Base-by-base conservation (phyloP, 208 protist species). In the Trypanosoma melophagium region DNA sequence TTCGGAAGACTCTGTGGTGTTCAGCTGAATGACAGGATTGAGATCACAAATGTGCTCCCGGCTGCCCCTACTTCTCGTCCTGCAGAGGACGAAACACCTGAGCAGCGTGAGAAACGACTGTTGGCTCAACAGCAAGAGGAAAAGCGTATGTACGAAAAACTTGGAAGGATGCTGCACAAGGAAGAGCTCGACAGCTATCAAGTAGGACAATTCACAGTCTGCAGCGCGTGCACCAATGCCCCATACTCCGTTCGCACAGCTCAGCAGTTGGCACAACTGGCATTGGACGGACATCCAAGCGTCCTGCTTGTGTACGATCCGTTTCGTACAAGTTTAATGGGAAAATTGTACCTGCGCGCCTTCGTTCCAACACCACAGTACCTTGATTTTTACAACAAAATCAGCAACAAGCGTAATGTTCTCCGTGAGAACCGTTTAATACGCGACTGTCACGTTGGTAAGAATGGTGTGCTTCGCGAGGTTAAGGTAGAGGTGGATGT, bases 241-340 rank as follows among this genome's bases (percentile, higher is more conserved):
- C 80, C 81, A 55, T 81, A 74, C 55, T 77, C 59, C 13, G 31
- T 60, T 38, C 62, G 60, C 42, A 79, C 59, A 22, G 66, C 87
- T 57, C 42, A 61, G 17, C 77, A 84, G 54, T 53, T 90, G 35
- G 76, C 74, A 53, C 66, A 90, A 21, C 68, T 87, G 56, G 63
- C 80, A 59, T 52, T 64, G 17, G 61, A 77, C 16, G 74, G 75
- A 57, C 61, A 80, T 56, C 79, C 86, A 35, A 74, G 74, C n/a
- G 74, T 92, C 45, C 66, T 92, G n/a, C 47, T 92, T 22, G 75
- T 66, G 35, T 92, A 88, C 74, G 86, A 92, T 54, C 83, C 83
- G 7, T 81, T 88, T 66, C 81, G 83, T 58, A 89, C 86, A 19
- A 66, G 68, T 54, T 55, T 84, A 49, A 78, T 89, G 56, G 86